Percentiles rank a stretch among this genome's conserved stretches.
Evolutionary conservation across 768 basidiomycete genomes (phyloP).

Genomic region (Hypholoma fasciculare): DNA sequence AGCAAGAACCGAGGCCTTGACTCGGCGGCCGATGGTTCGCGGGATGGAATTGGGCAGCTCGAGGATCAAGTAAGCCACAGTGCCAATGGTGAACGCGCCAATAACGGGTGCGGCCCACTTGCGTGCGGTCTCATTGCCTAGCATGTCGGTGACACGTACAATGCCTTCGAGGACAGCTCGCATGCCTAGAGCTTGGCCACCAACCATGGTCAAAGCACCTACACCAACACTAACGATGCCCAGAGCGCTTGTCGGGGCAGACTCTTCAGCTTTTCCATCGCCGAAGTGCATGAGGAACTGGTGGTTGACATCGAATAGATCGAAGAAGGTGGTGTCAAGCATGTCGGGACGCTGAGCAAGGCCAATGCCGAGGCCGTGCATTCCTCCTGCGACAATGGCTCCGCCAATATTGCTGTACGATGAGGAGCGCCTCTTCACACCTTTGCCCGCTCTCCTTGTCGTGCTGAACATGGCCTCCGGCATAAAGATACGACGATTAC

Average conservation of each 20-base stretch:
- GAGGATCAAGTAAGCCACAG: conserved; percentile 77
- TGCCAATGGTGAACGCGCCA: conserved; percentile 72
- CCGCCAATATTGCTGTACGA: conserved; percentile 34
- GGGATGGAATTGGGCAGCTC: conserved; percentile 91
- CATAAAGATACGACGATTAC: conserved; percentile 83
- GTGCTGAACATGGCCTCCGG: conserved; percentile 97
- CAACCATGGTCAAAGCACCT: conserved; percentile 88
- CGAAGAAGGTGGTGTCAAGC: conserved; percentile 77
- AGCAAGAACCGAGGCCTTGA: conserved; percentile 62
- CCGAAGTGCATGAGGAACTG: conserved; percentile 75
- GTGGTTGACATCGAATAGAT: conserved; percentile 85
- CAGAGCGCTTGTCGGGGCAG: conserved; percentile 58
- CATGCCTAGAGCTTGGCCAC: conserved; percentile 77
- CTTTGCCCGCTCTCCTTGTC: conserved; percentile 42
- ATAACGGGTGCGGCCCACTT: conserved; percentile 88
- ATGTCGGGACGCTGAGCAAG: conserved; percentile 77
- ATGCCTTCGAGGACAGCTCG: conserved; percentile 78
- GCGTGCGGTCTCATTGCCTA: conserved; percentile 77
- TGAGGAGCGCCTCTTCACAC: conserved; percentile 39
- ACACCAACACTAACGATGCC: conserved; percentile 75
- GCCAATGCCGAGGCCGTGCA: conserved; percentile 80
- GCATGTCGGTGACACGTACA: conserved; percentile 72
- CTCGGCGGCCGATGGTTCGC: conserved; percentile 82
- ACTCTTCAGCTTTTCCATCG: conserved; percentile 38
- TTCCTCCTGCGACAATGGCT: conserved; percentile 73